A percentile compares a stretch with the other conserved stretches of the same genome.
Conservation (phyloP, 768 basidiomycete species). For the Termitomyces titanicus region DNA sequence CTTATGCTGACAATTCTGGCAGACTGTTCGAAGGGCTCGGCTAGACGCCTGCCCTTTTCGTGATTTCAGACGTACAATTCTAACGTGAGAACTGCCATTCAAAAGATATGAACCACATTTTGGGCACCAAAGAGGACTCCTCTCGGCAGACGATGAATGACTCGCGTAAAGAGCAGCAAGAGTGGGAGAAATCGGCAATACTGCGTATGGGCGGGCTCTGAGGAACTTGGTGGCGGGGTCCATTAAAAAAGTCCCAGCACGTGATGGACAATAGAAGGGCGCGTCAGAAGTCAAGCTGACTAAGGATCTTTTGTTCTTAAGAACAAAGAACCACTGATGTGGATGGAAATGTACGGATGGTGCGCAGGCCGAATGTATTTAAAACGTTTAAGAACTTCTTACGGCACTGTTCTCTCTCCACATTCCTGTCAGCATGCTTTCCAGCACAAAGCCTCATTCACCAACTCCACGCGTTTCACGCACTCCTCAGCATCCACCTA, state of each 20-base stretch:
- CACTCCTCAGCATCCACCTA: slow-evolving; percentile 22
- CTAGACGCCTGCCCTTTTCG: slow-evolving; percentile 16
- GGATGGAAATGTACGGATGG: slow-evolving; percentile 2
- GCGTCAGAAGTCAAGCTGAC: slow-evolving; percentile 8
- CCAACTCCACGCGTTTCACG: slow-evolving; percentile 23
- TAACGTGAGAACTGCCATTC: slow-evolving; percentile 33
- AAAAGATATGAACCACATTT: slow-evolving; percentile 52
- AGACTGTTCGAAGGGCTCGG: slow-evolving; percentile 24
- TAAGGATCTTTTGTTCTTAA: slow-evolving; percentile 15
- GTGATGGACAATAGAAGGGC: background rate
- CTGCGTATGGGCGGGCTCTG: slow-evolving; percentile 41
- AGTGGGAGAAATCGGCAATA: slow-evolving; percentile 48
- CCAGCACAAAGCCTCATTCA: slow-evolving; percentile 29
- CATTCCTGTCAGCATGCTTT: slow-evolving; percentile 15
- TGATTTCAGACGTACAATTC: slow-evolving; percentile 27
- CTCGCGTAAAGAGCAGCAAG: slow-evolving; percentile 62
- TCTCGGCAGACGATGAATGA: slow-evolving; percentile 29
- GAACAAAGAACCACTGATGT: slow-evolving; percentile 15
- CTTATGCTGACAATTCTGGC: slow-evolving; percentile 26
- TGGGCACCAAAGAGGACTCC: slow-evolving; percentile 32
- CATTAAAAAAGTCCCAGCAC: slow-evolving; percentile 9
- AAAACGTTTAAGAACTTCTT: slow-evolving; percentile 8
- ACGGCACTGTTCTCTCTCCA: slow-evolving; percentile 5
- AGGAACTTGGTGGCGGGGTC: slow-evolving; percentile 37
- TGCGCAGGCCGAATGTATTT: background rate